Percentiles rank a stretch among this genome's conserved stretches.
phyloP scores from a whole-genome alignment of 441 rosid genomes.

The Aquilaria agallochum region DNA sequence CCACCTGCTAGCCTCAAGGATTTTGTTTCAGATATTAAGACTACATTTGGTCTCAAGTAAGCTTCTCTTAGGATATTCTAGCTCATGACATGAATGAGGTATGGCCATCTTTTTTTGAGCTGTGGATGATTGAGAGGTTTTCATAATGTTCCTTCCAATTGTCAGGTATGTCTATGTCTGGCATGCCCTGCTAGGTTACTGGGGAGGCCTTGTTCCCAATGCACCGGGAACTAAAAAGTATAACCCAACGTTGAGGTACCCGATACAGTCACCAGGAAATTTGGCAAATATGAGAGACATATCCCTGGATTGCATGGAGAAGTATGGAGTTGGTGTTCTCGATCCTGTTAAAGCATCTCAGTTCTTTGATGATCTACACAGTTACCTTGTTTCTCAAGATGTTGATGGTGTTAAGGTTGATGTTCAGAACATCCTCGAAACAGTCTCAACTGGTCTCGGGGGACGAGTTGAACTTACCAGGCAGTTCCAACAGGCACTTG shows the following conservation, averaged over 20 bases:
- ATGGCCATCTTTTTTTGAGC: no score
- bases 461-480: slow-evolving; percentile 46
- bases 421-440: slow-evolving; percentile 54
- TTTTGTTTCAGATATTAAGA: slow-evolving; percentile 44
- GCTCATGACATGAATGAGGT: background rate
- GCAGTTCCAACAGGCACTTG: slow-evolving; percentile 45
- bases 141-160: slow-evolving; percentile 1
- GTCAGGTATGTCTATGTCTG: slow-evolving; percentile 40
- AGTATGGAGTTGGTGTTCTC: slow-evolving; percentile 40
- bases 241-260: slow-evolving; percentile 34
- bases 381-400: slow-evolving; percentile 43
- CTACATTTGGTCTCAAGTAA: slow-evolving; percentile 40
- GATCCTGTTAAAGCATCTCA: slow-evolving; percentile 43
- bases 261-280: slow-evolving; percentile 38
- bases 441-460: slow-evolving; percentile 36
- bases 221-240: slow-evolving; percentile 30
- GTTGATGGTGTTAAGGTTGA: slow-evolving; percentile 65
- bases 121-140: background rate
- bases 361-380: slow-evolving; percentile 51
- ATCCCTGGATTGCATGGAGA: slow-evolving; percentile 42
- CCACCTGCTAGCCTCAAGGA: slow-evolving; percentile 34
- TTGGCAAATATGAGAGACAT: slow-evolving; percentile 42
- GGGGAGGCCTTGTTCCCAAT: slow-evolving; percentile 54
- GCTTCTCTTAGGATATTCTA: slow-evolving; percentile 7
- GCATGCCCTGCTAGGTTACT: slow-evolving; percentile 45